Base-by-base conservation (phyloP, 202 grass and related monocot genomes). In the Musa balbisiana region DNA sequence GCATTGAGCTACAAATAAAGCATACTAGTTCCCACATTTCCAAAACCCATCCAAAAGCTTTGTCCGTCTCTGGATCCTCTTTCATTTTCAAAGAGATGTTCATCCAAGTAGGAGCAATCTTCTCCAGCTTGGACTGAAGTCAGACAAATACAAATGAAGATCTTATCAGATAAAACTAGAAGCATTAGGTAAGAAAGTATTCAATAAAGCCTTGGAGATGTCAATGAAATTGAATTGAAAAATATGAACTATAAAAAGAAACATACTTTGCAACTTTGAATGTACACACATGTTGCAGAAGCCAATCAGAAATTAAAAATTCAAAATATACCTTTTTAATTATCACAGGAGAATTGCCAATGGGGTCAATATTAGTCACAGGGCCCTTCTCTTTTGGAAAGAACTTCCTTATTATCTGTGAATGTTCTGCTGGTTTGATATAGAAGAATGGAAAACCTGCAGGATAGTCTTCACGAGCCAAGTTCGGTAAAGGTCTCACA, bases 71-170 rank as follows among this genome's bases (percentile, higher is more conserved):
- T 79, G 82, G 51, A 76, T 98, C 95, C 62, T 92, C 85, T 92
- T 98, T 98, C 95, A 98, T 98, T 84, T 81, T 90, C 53, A 98
- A 62, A 21, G 95, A 98, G 50, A 94, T 66, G 67, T 98, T 94
- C 95, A 98, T 98, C 95, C 95, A 98, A 81, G 95, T 98, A 50
- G 95, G 95, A 55, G 95, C 91, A 77, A 98, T 98, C 73, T 94
- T 98, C 85, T 90, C 77, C 75, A 98, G 84, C 17, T 83, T 71
- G n/a, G 88, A 79, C 94, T 98, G 72, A 56, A 83, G 75, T 58
- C 26, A 82, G 75, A 62, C 16, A 69, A 51, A 62, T 4, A 33
- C 16, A 25, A 52, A 72, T 49, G 64, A 51, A 52, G 29, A 56
- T 43, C 20, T 21, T 62, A 63, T 72, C 76, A 71, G 62, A 83